Conservation (phyloP, 768 basidiomycete species). For the Boletus edulis region DNA sequence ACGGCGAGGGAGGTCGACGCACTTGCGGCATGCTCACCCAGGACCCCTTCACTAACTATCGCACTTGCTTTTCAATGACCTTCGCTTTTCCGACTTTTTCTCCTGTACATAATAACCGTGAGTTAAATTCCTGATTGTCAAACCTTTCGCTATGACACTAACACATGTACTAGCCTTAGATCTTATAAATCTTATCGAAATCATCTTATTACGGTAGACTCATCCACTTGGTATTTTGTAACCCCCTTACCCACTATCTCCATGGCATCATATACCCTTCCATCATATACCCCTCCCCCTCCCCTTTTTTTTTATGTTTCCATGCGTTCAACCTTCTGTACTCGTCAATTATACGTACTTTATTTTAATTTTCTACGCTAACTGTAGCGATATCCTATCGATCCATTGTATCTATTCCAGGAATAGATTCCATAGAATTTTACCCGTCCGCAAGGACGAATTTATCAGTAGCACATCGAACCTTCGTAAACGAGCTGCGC, state of each 20-base stretch:
- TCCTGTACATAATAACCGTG: slow-evolving; percentile 1
- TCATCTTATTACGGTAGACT: not conserved
- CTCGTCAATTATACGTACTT: not conserved
- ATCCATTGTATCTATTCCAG: slow-evolving; percentile 1
- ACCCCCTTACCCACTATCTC: not conserved
- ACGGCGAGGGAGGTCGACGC: not conserved
- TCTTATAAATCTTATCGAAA: not conserved
- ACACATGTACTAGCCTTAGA: not conserved
- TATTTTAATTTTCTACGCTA: not conserved
- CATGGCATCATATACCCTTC: not conserved
- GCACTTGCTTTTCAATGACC: not conserved
- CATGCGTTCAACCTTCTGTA: not conserved
- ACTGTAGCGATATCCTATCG: slow-evolving; percentile 21
- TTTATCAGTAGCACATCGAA: not conserved
- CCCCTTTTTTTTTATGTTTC: not conserved
- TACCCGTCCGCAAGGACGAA: not conserved
- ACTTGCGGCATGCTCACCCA: not conserved
- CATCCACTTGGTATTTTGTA: not conserved
- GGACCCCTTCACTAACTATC: not conserved
- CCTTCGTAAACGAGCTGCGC: not conserved
- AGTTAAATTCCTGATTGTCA: not conserved
- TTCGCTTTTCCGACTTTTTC: not conserved
- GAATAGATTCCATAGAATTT: slow-evolving; percentile 1
- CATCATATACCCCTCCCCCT: too few relatives aligned
- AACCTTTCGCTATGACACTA: not conserved